Base-by-base conservation (phyloP, 1,139 yeast genomes). In the Zygotorulaspora mrakii region DNA sequence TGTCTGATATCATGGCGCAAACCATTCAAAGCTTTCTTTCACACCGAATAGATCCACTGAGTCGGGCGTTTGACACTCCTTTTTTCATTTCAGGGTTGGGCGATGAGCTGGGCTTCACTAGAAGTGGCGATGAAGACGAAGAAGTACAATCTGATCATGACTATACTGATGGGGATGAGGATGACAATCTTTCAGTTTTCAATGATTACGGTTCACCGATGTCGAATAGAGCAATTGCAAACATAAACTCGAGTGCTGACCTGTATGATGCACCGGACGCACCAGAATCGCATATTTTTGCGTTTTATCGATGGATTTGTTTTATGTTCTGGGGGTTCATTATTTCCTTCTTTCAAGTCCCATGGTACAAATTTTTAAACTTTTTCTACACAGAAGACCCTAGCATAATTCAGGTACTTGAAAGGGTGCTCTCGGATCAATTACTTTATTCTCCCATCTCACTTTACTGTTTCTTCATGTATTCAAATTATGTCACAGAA, bases 1-100 rank as follows among this genome's bases (percentile, higher is more conserved):
- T 88, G 6, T 88, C 96, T 0, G 98, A 89, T 58, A 79, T 91
- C 0, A 63, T 88, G 46, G 98, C 97, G 0, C 98, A 91, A 61
- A 37, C 50, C 18, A 53, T 57, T 18, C 36, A 54, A 8, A 53
- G 60, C 32, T 53, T 49, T 35, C 43, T 42, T 33, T 41, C 56
- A 4, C 32, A 43, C 21, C 27, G 42, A 8, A 42, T 53, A 17
- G 57, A 69, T 25, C 67, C 68, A 2, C 51, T 66, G 11, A 49
- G 70, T 48, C 40, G 65, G 20, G 42, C 49, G 9, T 52, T 50
- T 35, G 48, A 54, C 59, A 41, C 57, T 47, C 28, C 71, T 50
- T 49, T 56, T 53, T 34, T 68, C 62, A 16, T 55, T 42, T 46
- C 49, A 53, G 41, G 27, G 31, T 33, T 4, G 32, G 29, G 10